Evolutionary conservation across 2,329 filamentous ascomycete genomes (phyloP), one percentile per base, ranked within the genome.

Genomic region (Thielaviopsis populi): DNA sequence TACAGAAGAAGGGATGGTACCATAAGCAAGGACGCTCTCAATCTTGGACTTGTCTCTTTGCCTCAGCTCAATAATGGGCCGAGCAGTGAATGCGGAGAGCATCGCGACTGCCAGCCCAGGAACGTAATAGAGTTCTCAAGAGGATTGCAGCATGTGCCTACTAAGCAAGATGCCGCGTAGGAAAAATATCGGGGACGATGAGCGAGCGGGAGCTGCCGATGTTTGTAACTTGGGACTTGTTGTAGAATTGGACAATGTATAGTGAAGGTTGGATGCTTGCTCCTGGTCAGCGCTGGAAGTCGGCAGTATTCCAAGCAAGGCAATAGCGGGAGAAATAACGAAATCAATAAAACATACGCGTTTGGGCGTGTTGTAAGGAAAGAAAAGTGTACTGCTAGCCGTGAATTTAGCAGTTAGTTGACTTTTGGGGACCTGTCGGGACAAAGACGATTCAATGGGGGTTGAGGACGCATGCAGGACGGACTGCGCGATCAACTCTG

Each of bases 41-140:
- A 99, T 96, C 79, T 88, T 94, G 69, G 89, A 95, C 79, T 95
- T 96, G 83, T 97, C 92, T 75, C 89, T 87, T 75, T 86, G 85
- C 78, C 88, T 91, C 71, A 99, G 87, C 88, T 99, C 94, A 80
- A 97, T 88, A 74, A 99, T 92, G 68, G 91, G 89, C 72, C 89
- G 88, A 78, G 94, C 91, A 70, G 88, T 95, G 77, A 99, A 99
- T 73, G 94, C 94, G 76, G 92, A 95, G 76, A 99, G 87, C 94
- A 96, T 96, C 75, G 79, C 79, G 74, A 71, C 69, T 68, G 71
- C 74, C 75, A 77, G 76, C 77, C 74, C 75, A 68, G 69, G 70
- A 43, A 66, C 70, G 70, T 71, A 69, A 68, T 68, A 66, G 67
- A 66, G 68, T 68, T 69, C 64, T 66, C 67, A 56, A 67, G 65